Evolutionary conservation across 1,284 basidiomycete species (phyloP).

Genomic region (Irpex rosettiformis): DNA sequence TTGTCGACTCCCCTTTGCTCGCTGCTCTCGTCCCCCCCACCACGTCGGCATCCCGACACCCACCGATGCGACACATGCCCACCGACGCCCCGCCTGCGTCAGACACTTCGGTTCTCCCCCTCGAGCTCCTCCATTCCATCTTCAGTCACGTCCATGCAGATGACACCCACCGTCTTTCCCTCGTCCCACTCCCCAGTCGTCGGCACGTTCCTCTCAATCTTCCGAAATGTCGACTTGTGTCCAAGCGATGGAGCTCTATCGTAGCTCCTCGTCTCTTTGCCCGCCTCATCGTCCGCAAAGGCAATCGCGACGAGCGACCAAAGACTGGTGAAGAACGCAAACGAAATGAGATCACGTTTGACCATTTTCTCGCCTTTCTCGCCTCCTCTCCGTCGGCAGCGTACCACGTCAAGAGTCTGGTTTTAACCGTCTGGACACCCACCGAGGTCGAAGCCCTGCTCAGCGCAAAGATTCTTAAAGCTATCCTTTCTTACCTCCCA

Average conservation of each 20-base stretch:
- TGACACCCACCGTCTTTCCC: neutral
- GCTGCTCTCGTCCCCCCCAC: neutral
- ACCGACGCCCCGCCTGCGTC: neutral
- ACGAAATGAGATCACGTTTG: no score
- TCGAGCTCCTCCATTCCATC: conserved; percentile 1
- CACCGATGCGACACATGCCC: neutral
- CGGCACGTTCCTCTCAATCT: neutral
- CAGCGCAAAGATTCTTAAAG: neutral
- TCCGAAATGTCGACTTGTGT: neutral
- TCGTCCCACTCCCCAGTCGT: neutral
- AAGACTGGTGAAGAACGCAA: neutral
- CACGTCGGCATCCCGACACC: neutral
- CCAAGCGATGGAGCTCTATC: neutral
- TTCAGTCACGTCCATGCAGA: neutral
- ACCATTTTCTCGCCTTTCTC: neutral
- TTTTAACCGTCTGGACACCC: neutral
- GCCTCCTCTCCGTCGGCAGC: neutral
- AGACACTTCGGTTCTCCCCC: neutral
- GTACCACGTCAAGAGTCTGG: neutral
- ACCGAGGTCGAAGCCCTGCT: neutral
- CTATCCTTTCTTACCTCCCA: neutral
- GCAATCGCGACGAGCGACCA: neutral
- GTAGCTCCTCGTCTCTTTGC: neutral
- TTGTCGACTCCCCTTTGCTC: neutral
- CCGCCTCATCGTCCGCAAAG: neutral